Percentiles rank a stretch among this genome's conserved stretches.
Evolutionary conservation across 306 rosid species (phyloP).

Genomic region (Vicia villosa): DNA sequence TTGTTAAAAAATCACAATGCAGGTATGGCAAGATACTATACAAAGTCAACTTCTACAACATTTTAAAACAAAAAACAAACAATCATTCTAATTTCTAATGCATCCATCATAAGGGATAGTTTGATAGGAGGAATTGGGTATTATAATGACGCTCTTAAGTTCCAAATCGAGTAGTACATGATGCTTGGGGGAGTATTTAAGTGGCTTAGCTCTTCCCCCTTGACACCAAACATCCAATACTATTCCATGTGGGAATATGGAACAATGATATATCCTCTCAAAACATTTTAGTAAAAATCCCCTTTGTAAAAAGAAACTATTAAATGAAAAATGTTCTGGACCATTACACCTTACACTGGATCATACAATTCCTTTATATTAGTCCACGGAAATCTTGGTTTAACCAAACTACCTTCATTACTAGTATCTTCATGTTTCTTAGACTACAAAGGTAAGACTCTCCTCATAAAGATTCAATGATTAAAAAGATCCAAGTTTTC

Average conservation of each 20-base stretch:
- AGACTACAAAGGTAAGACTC: background rate
- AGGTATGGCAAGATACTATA: constrained; percentile 5
- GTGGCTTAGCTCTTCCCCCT: background rate
- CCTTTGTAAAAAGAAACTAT: background rate
- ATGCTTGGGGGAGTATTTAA: background rate
- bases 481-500: constrained; percentile 7
- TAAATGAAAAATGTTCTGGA: background rate
- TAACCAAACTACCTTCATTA: background rate
- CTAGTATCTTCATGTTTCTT: background rate
- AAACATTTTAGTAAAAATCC: background rate
- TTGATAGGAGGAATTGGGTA: background rate
- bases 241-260: background rate
- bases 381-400: background rate
- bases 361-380: background rate
- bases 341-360: background rate
- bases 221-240: background rate
- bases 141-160: background rate
- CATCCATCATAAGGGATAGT: background rate
- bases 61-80: background rate
- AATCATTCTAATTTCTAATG: background rate
- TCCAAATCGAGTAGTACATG: background rate
- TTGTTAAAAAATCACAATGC: background rate
- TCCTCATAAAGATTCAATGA: background rate
- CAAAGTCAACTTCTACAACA: constrained; percentile 3
- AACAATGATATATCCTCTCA: background rate